Conservation (phyloP, 352 stramenopile species). For the Pythium brachiatum region DNA sequence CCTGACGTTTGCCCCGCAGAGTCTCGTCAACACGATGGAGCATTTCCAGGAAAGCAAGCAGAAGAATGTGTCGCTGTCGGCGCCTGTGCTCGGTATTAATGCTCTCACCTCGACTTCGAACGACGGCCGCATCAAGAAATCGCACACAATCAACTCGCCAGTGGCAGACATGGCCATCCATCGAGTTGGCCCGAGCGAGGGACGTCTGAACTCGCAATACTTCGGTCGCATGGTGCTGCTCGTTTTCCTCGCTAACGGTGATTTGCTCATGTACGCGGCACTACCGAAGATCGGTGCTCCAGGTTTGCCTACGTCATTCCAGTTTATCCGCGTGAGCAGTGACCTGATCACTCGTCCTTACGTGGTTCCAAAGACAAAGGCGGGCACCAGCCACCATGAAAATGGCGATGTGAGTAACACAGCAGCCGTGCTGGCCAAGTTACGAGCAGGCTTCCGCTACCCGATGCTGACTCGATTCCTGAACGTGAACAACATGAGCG, state of each 20-base stretch:
- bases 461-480: slow-evolving; percentile 81
- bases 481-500: slow-evolving; percentile 86
- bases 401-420: slow-evolving; percentile 59
- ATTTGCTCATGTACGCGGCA: slow-evolving; percentile 77
- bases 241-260: slow-evolving; percentile 82
- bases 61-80: slow-evolving; percentile 51
- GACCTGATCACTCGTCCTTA: slow-evolving; percentile 81
- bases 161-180: slow-evolving; percentile 84
- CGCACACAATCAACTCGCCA: slow-evolving; percentile 75
- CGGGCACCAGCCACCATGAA: slow-evolving; percentile 37
- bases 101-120: slow-evolving; percentile 65
- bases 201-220: slow-evolving; percentile 65
- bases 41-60: slow-evolving; percentile 55
- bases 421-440: slow-evolving; percentile 62
- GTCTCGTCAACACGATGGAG: slow-evolving; percentile 73
- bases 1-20: slow-evolving; percentile 76
- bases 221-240: slow-evolving; percentile 79
- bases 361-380: slow-evolving; percentile 53
- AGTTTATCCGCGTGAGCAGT: slow-evolving; percentile 64
- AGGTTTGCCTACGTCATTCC: slow-evolving; percentile 37
- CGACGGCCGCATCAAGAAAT: slow-evolving; percentile 78
- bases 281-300: slow-evolving; percentile 43
- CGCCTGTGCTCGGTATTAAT: slow-evolving; percentile 69
- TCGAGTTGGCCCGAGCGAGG: slow-evolving; percentile 73
- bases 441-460: slow-evolving; percentile 79